phyloP scores from a whole-genome alignment of 2,329 filamentous ascomycete species.

The Claviceps paspali region DNA sequence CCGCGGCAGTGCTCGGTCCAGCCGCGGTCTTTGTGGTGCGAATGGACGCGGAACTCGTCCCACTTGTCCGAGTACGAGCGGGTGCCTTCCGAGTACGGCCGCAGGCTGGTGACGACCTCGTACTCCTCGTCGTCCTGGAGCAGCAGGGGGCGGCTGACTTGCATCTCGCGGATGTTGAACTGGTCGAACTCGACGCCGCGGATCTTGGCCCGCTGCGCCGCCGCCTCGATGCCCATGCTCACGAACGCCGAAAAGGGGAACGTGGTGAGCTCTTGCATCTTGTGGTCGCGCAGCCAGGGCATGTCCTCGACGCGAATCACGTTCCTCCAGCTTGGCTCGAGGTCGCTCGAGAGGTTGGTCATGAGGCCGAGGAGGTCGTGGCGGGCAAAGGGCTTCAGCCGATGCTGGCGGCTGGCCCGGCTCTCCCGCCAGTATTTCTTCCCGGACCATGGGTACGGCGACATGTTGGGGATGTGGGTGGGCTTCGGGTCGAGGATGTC shows the following conservation, averaged over 20 bases:
- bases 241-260: slow-evolving; percentile 40
- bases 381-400: slow-evolving; percentile 22
- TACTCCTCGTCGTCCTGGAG: slow-evolving; percentile 9
- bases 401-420: slow-evolving; percentile 26
- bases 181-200: slow-evolving; percentile 7
- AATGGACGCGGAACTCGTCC: slow-evolving; percentile 42
- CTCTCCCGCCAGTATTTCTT: slow-evolving; percentile 33
- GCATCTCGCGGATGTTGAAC: slow-evolving; percentile 4
- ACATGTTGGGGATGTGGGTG: slow-evolving; percentile 25
- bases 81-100: slow-evolving; percentile 14
- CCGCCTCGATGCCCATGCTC: slow-evolving; percentile 35
- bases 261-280: slow-evolving; percentile 38
- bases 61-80: slow-evolving; percentile 26
- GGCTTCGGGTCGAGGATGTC: slow-evolving; percentile 7
- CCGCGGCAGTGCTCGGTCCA: slow-evolving; percentile 46
- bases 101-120: slow-evolving; percentile 13
- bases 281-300: slow-evolving; percentile 44
- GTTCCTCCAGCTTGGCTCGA: slow-evolving; percentile 34
- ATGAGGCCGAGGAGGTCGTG: slow-evolving; percentile 32
- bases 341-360: slow-evolving; percentile 28
- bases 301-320: slow-evolving; percentile 30
- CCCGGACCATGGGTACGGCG: slow-evolving; percentile 33
- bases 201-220: slow-evolving; percentile 18
- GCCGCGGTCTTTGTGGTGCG: slow-evolving; percentile 32
- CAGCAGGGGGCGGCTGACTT: slow-evolving; percentile 3